These are phyloP conservation scores for Sporothrix curviconia DNA, from an alignment of 2,329 filamentous ascomycete genomes.

Conservation along the genomic window DNA sequence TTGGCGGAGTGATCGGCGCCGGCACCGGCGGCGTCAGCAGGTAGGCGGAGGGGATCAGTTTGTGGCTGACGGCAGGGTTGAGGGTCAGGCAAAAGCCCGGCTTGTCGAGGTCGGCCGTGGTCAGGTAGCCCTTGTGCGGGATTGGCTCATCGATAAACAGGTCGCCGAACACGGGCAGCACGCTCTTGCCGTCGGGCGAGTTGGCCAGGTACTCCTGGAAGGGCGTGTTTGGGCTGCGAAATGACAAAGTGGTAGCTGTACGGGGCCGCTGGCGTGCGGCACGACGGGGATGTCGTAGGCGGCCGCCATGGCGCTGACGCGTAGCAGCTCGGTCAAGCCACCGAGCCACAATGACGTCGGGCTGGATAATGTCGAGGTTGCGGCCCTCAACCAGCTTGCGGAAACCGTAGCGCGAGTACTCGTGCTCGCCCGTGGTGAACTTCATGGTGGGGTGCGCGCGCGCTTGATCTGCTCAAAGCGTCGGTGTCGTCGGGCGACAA, in stretches of 20 bases:
- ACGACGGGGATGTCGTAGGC: constrained; percentile 94
- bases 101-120: constrained; percentile 73
- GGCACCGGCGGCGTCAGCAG: constrained; percentile 63
- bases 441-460: constrained; percentile 82
- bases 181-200: constrained; percentile 82
- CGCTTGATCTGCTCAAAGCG: constrained; percentile 81
- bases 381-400: constrained; percentile 87
- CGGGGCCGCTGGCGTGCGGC: constrained; percentile 85
- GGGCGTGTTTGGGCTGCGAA: constrained; percentile 82
- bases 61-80: constrained; percentile 64
- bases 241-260: constrained; percentile 97
- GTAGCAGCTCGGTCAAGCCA: constrained; percentile 84
- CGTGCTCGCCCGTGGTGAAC: constrained; percentile 94
- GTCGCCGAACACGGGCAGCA: constrained; percentile 86
- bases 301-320: constrained; percentile 79
- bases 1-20: constrained; percentile 34
- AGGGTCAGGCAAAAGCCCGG: constrained; percentile 86
- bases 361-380: constrained; percentile 89
- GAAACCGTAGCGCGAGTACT: constrained; percentile 91
- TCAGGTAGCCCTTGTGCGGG: constrained; percentile 73
- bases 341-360: constrained; percentile 98
- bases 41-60: constrained; percentile 67
- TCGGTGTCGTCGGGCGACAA: constrained; percentile 87
- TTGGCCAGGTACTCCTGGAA: constrained; percentile 97
- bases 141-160: constrained; percentile 88